Percentiles rank a stretch among this genome's conserved stretches.
Conservation (phyloP, 208 protist species). For the Trypanosomatidae sp. region DNA sequence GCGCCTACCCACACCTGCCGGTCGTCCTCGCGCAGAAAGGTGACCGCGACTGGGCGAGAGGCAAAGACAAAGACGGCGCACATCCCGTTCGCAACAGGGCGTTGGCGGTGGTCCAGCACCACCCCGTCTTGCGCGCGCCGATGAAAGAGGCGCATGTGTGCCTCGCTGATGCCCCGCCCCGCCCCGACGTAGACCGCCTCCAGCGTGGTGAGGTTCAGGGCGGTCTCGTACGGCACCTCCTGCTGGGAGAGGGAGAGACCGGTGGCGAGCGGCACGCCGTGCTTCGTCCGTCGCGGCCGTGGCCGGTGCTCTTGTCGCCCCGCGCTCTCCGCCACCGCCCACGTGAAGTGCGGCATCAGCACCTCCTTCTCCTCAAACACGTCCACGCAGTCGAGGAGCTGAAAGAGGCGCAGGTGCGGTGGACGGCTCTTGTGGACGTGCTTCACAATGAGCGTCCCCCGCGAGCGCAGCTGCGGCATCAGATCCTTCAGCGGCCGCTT, state of each 20-base stretch:
- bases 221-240: constrained; percentile 29
- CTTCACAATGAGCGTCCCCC: constrained; percentile 42
- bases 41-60: constrained; percentile 43
- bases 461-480: constrained; percentile 55
- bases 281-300: background rate
- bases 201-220: constrained; percentile 45
- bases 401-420: constrained; percentile 63
- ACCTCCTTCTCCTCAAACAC: constrained; percentile 30
- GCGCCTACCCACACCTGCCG: constrained; percentile 62
- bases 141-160: constrained; percentile 18
- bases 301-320: constrained; percentile 3
- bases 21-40: constrained; percentile 61
- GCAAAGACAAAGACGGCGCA: constrained; percentile 61
- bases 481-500: constrained; percentile 48
- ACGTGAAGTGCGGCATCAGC: constrained; percentile 69
- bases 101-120: constrained; percentile 40
- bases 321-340: constrained; percentile 23
- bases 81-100: constrained; percentile 37
- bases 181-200: constrained; percentile 43
- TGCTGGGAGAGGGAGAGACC: constrained; percentile 25
- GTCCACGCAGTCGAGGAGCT: constrained; percentile 55
- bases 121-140: background rate
- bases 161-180: constrained; percentile 14
- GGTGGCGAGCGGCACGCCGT: constrained; percentile 22
- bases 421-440: constrained; percentile 28